Evolutionary conservation across 1,284 basidiomycete genomes (phyloP), one percentile per base, ranked within the genome.

Genomic region (Irpex sp.): DNA sequence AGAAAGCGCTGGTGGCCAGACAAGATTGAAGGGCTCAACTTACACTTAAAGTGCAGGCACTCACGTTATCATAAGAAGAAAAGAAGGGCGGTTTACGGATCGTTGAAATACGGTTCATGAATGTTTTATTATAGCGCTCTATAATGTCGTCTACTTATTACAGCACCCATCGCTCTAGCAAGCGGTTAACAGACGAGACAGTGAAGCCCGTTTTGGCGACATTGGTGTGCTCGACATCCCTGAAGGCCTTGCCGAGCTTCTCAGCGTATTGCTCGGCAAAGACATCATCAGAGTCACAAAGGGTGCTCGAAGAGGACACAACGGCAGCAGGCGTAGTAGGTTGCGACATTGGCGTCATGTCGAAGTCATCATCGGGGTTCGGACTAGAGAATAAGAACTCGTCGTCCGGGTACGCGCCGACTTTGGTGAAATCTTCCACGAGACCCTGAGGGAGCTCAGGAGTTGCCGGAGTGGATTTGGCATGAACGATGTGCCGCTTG

Each of bases 361-460:
- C 13, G n/a, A 15, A 21, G n/a, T 51, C 60, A 17, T 51, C 60
- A 31, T 67, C 48, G 19, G 64, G 64, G 58, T 67, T 62, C 31
- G 66, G 64, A 40, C 62, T 63, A 26, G 34, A 47, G 58, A 60
- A 64, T 36, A 65, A 36, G 56, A 63, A 67, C 55, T 58, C 64
- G 26, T 67, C 66, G 48, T 61, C 63, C 34, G 62, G 63, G 38
- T 52, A 57, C 49, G 58, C 48, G 51, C 61, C 38, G 48, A 61
- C 37, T 47, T 61, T 62, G 31, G 52, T 37, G 48, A 40, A 44
- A 34, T 19, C 63, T 1, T 60, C 60, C 19, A 58, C 15, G 15
- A 36, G 37, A 6, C 31, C 54, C 51, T 62, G 34, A 5, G 47
- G 36, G n/a, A 62, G 37, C 21, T 58, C 40, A 5, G 62, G 54